A percentile compares a stretch with the other conserved stretches of the same genome.
These are phyloP conservation scores for Setaria italica DNA, from an alignment of 202 grass and related monocot species.

Conservation along the genomic window DNA sequence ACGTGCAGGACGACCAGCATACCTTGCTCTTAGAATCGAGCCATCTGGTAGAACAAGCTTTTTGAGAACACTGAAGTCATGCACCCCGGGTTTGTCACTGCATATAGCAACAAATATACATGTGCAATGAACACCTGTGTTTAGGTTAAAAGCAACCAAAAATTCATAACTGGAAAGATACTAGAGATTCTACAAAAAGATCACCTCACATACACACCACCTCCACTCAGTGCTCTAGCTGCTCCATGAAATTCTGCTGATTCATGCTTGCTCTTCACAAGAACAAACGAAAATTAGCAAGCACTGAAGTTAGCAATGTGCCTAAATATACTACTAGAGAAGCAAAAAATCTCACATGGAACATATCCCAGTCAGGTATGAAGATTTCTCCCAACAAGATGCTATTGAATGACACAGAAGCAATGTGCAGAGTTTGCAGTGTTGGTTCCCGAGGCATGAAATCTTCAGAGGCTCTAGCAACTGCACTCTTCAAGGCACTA, in stretches of 20 bases:
- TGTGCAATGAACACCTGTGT: not conserved
- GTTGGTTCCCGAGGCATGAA: conserved; percentile 57
- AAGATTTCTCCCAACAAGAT: conserved; percentile 59
- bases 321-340: not conserved
- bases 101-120: conserved; percentile 10
- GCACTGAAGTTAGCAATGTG: not conserved
- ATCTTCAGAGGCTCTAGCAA: conserved; percentile 69
- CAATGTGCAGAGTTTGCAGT: conserved; percentile 55
- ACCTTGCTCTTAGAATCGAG: conserved; percentile 54
- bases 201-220: conserved; percentile 59
- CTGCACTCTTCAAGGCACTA: conserved; percentile 58
- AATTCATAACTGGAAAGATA: not conserved
- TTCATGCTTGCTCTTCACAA: conserved; percentile 58
- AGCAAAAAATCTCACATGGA: conserved; percentile 55
- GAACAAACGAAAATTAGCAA: conserved; percentile 26
- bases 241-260: conserved; percentile 59
- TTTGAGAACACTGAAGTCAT: conserved; percentile 56
- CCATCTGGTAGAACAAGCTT: conserved; percentile 61
- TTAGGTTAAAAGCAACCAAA: conserved; percentile 18
- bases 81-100: conserved; percentile 58
- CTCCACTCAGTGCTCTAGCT: conserved; percentile 57
- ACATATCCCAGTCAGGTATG: conserved; percentile 76
- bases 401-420: conserved; percentile 62
- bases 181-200: not conserved
- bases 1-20: conserved; percentile 51